Evolutionary conservation across 768 basidiomycete genomes (phyloP).

Genomic region (Pulveroboletus sp.): DNA sequence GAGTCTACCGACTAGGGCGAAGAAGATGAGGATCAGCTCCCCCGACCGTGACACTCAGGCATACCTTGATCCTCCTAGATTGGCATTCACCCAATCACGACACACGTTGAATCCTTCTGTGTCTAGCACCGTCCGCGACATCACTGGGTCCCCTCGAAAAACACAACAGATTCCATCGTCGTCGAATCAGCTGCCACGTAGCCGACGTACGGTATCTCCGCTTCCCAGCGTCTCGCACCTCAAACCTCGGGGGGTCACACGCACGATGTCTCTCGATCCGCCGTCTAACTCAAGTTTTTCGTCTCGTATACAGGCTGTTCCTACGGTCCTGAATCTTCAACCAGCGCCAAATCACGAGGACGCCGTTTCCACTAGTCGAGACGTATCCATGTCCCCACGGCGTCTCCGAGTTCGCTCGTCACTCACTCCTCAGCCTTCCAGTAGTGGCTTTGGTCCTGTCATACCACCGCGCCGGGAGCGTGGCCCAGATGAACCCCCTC

Average conservation of each 20-base stretch:
- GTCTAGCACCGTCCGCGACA: slow-evolving; percentile 20
- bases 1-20: slow-evolving; percentile 33
- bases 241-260: slow-evolving; percentile 36
- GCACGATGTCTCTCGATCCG: slow-evolving; percentile 76
- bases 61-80: slow-evolving; percentile 54
- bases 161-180: slow-evolving; percentile 29
- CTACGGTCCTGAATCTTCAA: slow-evolving; percentile 33
- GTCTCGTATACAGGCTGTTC: slow-evolving; percentile 23
- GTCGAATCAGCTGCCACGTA: slow-evolving; percentile 29
- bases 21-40: slow-evolving; percentile 52
- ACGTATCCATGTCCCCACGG: slow-evolving; percentile 45
- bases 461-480: slow-evolving; percentile 37
- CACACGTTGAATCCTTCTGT: slow-evolving; percentile 15
- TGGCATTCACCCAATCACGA: slow-evolving; percentile 35
- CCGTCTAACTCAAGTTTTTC: slow-evolving; percentile 31
- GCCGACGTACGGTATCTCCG: slow-evolving; percentile 43
- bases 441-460: slow-evolving; percentile 39
- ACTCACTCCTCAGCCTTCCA: slow-evolving; percentile 62
- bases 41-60: slow-evolving; percentile 38
- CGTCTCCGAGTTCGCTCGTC: slow-evolving; percentile 56
- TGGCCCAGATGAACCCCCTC: slow-evolving; percentile 66
- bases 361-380: slow-evolving; percentile 28
- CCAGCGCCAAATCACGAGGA: slow-evolving; percentile 20
- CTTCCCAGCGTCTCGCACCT: slow-evolving; percentile 28
- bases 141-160: slow-evolving; percentile 28